Evolutionary conservation across 2,329 filamentous ascomycete species (phyloP).

Genomic region (Colletotrichum karsti): DNA sequence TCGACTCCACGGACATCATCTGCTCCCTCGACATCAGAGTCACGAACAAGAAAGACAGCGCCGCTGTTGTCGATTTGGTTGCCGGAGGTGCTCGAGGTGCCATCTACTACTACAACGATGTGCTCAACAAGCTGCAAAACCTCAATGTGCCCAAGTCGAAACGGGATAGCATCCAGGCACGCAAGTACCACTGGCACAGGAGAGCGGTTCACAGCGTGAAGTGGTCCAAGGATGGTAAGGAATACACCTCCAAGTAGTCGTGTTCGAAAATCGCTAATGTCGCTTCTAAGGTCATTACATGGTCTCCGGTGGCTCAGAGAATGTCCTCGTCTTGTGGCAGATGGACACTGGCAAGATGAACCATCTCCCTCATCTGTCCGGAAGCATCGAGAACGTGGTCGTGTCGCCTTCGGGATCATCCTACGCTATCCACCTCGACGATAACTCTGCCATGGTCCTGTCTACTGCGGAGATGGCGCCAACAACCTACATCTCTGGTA

Average conservation of each 20-base stretch:
- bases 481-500: constrained; percentile 82
- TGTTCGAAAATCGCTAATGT: constrained; percentile 34
- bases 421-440: constrained; percentile 86
- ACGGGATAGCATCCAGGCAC: constrained; percentile 62
- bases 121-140: constrained; percentile 66
- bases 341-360: constrained; percentile 85
- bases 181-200: constrained; percentile 91
- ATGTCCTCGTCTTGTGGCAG: constrained; percentile 92
- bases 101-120: constrained; percentile 84
- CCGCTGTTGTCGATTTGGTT: constrained; percentile 72
- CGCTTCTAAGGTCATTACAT: constrained; percentile 80
- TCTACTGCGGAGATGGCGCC: constrained; percentile 91
- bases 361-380: constrained; percentile 89
- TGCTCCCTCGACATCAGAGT: constrained; percentile 72
- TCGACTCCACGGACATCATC: constrained; percentile 70
- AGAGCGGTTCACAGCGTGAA: constrained; percentile 84
- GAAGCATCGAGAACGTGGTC: constrained; percentile 83
- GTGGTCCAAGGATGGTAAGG: constrained; percentile 90
- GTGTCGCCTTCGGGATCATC: constrained; percentile 82
- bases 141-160: constrained; percentile 44
- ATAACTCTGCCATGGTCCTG: constrained; percentile 91
- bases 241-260: no score
- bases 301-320: constrained; percentile 91
- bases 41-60: constrained; percentile 33
- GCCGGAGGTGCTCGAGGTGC: constrained; percentile 80